Evolutionary conservation across 1,284 basidiomycete species (phyloP), one percentile per base, ranked within the genome.

Genomic region (Leucoagaricus sp.): DNA sequence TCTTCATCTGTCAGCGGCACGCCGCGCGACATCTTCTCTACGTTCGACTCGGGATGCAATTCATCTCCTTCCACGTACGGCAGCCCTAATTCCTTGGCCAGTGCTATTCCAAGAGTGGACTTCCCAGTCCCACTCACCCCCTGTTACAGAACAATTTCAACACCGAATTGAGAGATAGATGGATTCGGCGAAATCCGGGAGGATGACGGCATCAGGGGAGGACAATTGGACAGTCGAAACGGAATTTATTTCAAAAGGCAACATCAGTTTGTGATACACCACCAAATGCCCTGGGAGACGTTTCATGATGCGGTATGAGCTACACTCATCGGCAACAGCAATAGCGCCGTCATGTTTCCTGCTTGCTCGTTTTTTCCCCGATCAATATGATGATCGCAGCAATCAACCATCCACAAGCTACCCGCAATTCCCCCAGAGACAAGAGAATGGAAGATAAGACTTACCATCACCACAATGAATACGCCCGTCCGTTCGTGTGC

Each of bases 21-120:
- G 0, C 94, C 93, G 0, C 72, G 66, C 1, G 86, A 80, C 95
- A 98, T 98, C 79, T 98, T 98, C 29, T 82, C 87, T 45, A 97
- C 84, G 70, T 97, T 97, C 5, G 80, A 70, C 12, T 77, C 66
- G 0, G 95, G 91, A 68, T 98, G 96, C 34, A 98, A 79, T 59
- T 91, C 87, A 69, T 98, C 96, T 36, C 91, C 96, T 67, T 98
- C 96, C 60, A 94, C 77, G 73, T 93, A 96, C 0, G 93, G 86
- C 57, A 93, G 65, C 7, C 69, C 69, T 54, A 95, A 78, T 13
- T 77, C 75, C 34, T 73, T 64, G 12, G 90, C 82, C 25, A 96
- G 75, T 3, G 85, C 83, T 3, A 67, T 62, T 0, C 91, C 94
- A 8, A 96, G 79, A 0, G 94, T 96, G 2, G 91, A 91, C 72